A percentile compares a stretch with the other conserved stretches of the same genome.
phyloP scores from a whole-genome alignment of 495 filamentous ascomycete genomes.

The Hypoxylon subgilvum region DNA sequence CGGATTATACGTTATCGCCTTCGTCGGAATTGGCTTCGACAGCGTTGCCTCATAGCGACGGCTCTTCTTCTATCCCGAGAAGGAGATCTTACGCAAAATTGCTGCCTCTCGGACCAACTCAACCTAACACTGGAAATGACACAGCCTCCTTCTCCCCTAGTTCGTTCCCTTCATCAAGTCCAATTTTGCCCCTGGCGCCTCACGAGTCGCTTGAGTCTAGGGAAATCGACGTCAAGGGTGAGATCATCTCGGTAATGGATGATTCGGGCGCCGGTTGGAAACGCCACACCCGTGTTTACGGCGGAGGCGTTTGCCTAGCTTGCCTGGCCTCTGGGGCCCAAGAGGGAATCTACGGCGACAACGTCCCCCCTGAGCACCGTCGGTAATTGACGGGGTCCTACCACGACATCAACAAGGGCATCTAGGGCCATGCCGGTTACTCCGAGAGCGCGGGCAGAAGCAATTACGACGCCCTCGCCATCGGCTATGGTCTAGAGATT shows the following conservation, averaged over 20 bases:
- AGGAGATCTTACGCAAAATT: slow-evolving; percentile 53
- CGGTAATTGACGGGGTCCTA: slow-evolving; percentile 39
- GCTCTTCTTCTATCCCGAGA: slow-evolving; percentile 40
- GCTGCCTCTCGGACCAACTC: slow-evolving; percentile 42
- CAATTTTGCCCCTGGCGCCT: slow-evolving; percentile 45
- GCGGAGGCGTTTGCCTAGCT: slow-evolving; percentile 56
- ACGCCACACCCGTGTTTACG: slow-evolving; percentile 58
- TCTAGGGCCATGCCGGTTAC: too few relatives aligned
- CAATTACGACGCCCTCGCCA: slow-evolving; percentile 13
- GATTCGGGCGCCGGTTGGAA: slow-evolving; percentile 54
- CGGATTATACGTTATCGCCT: slow-evolving; percentile 42
- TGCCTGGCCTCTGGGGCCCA: slow-evolving; percentile 47
- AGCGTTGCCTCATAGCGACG: slow-evolving; percentile 34
- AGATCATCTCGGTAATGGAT: slow-evolving; percentile 54
- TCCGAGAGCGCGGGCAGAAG: too few relatives aligned
- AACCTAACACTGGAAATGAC: slow-evolving; percentile 10
- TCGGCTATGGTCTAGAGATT: slow-evolving; percentile 1
- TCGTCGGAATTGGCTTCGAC: slow-evolving; percentile 41
- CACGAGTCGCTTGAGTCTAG: slow-evolving; percentile 39
- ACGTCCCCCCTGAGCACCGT: slow-evolving; percentile 54
- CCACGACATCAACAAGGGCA: not conserved
- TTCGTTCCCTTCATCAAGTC: slow-evolving; percentile 52
- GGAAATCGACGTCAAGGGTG: slow-evolving; percentile 50
- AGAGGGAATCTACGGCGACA: slow-evolving; percentile 58
- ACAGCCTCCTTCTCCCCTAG: slow-evolving; percentile 46